Conservation (phyloP, 345 rosid species). For the Populus simonii region DNA sequence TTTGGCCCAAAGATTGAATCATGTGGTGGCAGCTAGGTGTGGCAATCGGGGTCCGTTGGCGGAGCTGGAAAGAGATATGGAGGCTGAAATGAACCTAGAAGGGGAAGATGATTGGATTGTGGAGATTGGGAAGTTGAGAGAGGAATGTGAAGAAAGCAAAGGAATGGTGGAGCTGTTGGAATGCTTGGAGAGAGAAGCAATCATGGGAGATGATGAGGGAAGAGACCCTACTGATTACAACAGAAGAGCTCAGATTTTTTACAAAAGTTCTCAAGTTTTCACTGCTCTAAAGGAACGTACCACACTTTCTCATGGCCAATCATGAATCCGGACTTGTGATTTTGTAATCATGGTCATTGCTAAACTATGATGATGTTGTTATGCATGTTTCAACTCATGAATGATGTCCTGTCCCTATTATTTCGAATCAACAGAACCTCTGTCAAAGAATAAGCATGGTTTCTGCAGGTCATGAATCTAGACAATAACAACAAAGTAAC, state of each 20-base stretch:
- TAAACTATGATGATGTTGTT: no score
- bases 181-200: constrained; percentile 80
- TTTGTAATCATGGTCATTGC: no score
- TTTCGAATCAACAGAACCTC: no score
- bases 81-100: constrained; percentile 28
- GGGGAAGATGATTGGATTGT: constrained; percentile 39
- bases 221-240: constrained; percentile 64
- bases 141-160: constrained; percentile 41
- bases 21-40: constrained; percentile 18
- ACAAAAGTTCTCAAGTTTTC: constrained; percentile 60
- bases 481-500: no score
- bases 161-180: constrained; percentile 58
- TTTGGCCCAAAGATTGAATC: background rate
- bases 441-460: no score
- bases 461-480: no score
- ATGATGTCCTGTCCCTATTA: no score
- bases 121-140: constrained; percentile 28
- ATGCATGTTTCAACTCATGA: no score
- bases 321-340: no score
- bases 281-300: constrained; percentile 48
- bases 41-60: constrained; percentile 25
- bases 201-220: constrained; percentile 79
- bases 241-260: constrained; percentile 77
- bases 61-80: constrained; percentile 22
- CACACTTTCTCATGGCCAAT: background rate